Evolutionary conservation across 1,284 basidiomycete species (phyloP), one percentile per base, ranked within the genome.

Genomic region (Anthracocystis walkeri): DNA sequence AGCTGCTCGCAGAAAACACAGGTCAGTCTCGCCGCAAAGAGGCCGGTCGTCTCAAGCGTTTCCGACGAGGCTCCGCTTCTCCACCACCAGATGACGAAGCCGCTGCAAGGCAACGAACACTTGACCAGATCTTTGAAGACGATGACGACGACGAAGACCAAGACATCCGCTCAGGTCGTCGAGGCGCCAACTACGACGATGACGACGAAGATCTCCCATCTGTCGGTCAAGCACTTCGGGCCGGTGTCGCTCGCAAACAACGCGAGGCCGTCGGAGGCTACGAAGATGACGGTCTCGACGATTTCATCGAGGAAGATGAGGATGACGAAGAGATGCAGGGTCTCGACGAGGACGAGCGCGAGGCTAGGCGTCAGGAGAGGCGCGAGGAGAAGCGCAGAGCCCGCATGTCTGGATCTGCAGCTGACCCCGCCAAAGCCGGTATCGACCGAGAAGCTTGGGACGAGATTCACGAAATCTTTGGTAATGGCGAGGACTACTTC

Each of bases 391-490:
- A 84, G 45, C 75, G 82, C 16, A 72, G 75, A 29, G 82, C 82
- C 6, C 67, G 75, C 42, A 73, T 77, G 58, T 77, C 74, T 23
- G 95, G 95, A 42, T 93, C 97, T 66, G 91, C 92, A 50, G 77
- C 83, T 10, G 58, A 63, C 52, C 51, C 66, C 35, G 63, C 54
- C 78, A 78, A 77, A 63, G 82, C 77, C 67, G 58, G 58, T 40
- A 62, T 80, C 64, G 59, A 71, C 66, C 73, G 16, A 71, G 97
- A 95, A 82, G 93, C 95, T 35, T 97, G 95, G 94, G 92, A 94
- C 66, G 97, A 98, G 86, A 93, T 99, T 52, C 92, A 93, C 73
- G 96, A 95, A 73, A 94, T 99, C 11, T 99, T 99, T 82, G 97
- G 97, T 40, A 93, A 97, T 78, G 97, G 97, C 20, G 91, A 93